Evolutionary conservation across 768 basidiomycete genomes (phyloP).

Genomic region (Agrocybe praecox): DNA sequence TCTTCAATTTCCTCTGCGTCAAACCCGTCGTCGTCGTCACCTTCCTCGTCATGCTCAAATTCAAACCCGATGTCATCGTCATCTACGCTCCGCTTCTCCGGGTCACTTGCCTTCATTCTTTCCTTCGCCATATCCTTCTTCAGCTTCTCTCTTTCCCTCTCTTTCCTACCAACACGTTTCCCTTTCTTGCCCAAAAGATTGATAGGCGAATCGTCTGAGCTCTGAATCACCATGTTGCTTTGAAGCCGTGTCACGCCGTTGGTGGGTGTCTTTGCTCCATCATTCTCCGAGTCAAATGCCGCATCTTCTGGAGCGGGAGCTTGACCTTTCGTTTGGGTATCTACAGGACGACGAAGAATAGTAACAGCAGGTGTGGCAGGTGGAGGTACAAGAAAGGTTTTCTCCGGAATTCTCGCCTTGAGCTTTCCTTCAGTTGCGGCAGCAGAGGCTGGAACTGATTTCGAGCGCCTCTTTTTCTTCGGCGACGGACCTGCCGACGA

Average conservation of each 20-base stretch:
- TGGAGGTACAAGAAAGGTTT: conserved; percentile 25
- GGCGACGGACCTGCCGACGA: conserved; percentile 9
- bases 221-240: background rate
- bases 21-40: conserved; percentile 15
- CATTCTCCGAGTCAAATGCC: background rate
- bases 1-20: conserved; percentile 9
- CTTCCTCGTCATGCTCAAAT: conserved; percentile 11
- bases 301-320: background rate
- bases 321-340: background rate
- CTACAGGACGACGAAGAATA: conserved; percentile 10
- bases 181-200: conserved; percentile 24
- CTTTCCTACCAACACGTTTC: conserved; percentile 24
- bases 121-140: conserved; percentile 17
- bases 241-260: background rate
- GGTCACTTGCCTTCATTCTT: background rate
- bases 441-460: conserved; percentile 14
- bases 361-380: conserved; percentile 3
- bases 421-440: conserved; percentile 14
- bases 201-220: conserved; percentile 2
- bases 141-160: conserved; percentile 25
- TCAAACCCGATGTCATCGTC: conserved; percentile 10
- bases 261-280: conserved; percentile 19
- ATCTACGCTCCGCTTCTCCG: background rate
- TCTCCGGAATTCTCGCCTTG: conserved; percentile 15
- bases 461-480: conserved; percentile 20